Base-by-base conservation (phyloP, 148 eudicot genomes). In the Salicornia ramosissima region DNA sequence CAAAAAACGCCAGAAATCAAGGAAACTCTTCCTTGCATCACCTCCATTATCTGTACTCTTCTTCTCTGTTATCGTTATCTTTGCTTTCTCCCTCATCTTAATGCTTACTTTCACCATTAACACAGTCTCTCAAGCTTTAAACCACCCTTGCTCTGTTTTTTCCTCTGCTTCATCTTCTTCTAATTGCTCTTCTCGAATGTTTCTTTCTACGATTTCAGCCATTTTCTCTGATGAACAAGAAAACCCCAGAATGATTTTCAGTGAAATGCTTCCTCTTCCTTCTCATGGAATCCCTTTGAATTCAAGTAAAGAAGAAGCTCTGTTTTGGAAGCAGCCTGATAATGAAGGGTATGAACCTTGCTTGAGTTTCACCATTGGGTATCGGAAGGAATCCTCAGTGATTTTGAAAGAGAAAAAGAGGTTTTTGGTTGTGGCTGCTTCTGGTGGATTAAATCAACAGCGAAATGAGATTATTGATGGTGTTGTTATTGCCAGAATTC, bases 391-490 rank as follows among this genome's bases (percentile, higher is more conserved):
- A 3, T 91, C 95, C 0, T 52, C 70, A 2, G 77, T 45, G 55
- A 69, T 83, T 65, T 61, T 78, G 2, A 78, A 64, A 69, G 87
- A 88, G 83, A 86, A 55, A 68, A 75, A 64, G 67, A 79, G 80
- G 78, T 86, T 83, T 61, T 57, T 90, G 71, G 77, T 86, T 21
- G 91, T 86, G 47, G 90, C 83, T 30, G 87, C 82, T 15, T 85
- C 88, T 2, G 94, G 94, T 15, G 97, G 95, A 15, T 59, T 91
- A 79, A 83, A 83, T 45, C 86, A 87, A 71, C 88, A 82, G 65
- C 74, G 91, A 63, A 91, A 91, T 77, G 90, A 88, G 75, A 88
- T 88, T 50, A 76, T 85, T 33, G 90, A 85, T 74, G 90, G 87
- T n/a, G n/a, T n/a, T n/a, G n/a, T n/a, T n/a, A n/a, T n/a, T n/a